These are phyloP conservation scores for Blastocystis hominis DNA, from an alignment of 352 stramenopile species.

Conservation along the genomic window DNA sequence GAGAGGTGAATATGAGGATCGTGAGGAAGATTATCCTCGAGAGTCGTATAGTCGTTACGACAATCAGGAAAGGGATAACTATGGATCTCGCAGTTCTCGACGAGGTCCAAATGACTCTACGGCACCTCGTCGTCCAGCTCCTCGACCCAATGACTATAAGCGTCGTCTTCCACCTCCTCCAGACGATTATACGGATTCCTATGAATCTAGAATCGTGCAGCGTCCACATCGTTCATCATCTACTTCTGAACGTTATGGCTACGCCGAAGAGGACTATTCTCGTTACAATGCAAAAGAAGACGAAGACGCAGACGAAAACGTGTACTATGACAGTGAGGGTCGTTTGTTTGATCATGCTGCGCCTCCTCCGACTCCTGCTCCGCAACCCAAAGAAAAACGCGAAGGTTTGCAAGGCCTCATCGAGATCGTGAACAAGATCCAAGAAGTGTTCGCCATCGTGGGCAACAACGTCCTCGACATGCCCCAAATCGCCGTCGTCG, in stretches of 20 bases:
- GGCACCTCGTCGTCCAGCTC: not conserved
- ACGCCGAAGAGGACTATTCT: no score
- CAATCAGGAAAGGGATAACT: not conserved
- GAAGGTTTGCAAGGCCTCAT: constrained; percentile 93
- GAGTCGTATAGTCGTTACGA: not conserved
- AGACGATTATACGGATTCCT: no score
- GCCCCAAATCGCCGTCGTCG: constrained; percentile 93
- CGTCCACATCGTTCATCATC: no score
- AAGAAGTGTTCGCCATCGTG: constrained; percentile 93
- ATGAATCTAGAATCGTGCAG: no score
- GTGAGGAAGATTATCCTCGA: not conserved
- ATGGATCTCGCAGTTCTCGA: not conserved
- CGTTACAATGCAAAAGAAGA: no score
- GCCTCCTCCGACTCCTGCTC: no score
- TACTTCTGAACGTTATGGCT: no score
- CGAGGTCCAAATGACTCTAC: not conserved
- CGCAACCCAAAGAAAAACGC: no score
- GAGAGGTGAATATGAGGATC: not conserved
- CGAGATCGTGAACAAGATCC: constrained; percentile 96
- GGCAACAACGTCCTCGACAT: constrained; percentile 76
- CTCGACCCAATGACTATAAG: not conserved
- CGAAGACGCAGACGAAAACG: no score
- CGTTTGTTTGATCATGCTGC: no score
- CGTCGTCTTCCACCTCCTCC: no score
- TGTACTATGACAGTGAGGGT: no score